Conservation (phyloP, 2,329 filamentous ascomycete genomes). For the Phoma sp. region DNA sequence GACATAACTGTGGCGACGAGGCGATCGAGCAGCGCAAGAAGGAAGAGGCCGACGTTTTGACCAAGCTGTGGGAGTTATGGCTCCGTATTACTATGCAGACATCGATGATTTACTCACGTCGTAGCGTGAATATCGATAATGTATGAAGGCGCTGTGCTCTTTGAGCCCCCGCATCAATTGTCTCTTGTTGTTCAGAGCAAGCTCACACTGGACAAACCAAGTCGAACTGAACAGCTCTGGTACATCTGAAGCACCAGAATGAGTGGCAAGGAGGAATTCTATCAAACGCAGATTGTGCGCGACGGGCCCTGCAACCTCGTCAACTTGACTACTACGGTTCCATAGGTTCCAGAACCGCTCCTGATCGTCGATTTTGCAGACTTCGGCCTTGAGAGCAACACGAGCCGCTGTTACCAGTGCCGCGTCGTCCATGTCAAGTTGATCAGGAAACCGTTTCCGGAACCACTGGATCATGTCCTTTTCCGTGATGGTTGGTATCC, state of each 20-base stretch:
- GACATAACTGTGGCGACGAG: too few species aligned
- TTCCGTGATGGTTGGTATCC: not conserved
- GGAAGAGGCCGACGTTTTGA: too few species aligned
- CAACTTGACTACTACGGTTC: too few species aligned
- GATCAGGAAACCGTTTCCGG: too few species aligned
- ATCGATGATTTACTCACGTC: not conserved
- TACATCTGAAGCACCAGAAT: not conserved
- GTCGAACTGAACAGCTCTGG: not conserved
- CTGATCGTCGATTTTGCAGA: not conserved
- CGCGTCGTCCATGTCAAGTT: too few species aligned
- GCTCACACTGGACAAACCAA: not conserved
- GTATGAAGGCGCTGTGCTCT: not conserved
- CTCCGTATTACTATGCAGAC: not conserved
- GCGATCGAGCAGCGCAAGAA: too few species aligned
- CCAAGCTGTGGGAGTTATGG: not conserved
- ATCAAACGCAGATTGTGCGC: not conserved
- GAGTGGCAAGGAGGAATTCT: not conserved
- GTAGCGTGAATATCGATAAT: not conserved
- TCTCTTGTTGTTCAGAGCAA: not conserved
- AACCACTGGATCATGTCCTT: not conserved
- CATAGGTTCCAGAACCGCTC: too few species aligned
- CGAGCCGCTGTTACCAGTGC: not conserved
- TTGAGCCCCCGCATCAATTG: not conserved
- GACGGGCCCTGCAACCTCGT: not conserved
- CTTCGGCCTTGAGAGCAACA: not conserved